phyloP scores from a whole-genome alignment of 352 stramenopile genomes.

The Pythium vanterpoolii region DNA sequence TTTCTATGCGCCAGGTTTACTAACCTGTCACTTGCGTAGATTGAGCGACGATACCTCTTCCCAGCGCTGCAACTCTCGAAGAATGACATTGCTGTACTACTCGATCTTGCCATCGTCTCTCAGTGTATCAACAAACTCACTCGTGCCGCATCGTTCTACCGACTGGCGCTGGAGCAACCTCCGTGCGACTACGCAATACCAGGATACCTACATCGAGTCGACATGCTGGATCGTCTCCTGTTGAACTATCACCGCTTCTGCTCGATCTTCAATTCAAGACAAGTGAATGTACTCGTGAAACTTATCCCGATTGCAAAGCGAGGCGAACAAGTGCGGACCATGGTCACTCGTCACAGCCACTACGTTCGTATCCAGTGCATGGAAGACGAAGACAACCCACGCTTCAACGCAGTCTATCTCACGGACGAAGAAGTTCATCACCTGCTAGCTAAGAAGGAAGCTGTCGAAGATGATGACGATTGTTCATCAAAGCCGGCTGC shows the following conservation, averaged over 20 bases:
- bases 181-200: conserved; percentile 48
- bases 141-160: conserved; percentile 54
- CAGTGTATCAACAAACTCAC: conserved; percentile 40
- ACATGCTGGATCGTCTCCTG: conserved; percentile 57
- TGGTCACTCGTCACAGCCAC: conserved; percentile 59
- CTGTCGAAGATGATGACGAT: conserved; percentile 8
- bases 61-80: conserved; percentile 50
- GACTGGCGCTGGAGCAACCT: conserved; percentile 33
- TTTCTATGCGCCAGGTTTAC: too few species aligned
- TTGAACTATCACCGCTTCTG: conserved; percentile 73
- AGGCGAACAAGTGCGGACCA: conserved; percentile 44
- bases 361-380: conserved; percentile 38
- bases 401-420: conserved; percentile 57
- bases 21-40: conserved; percentile 24
- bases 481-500: background rate
- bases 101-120: conserved; percentile 59
- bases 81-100: conserved; percentile 41
- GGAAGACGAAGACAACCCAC: conserved; percentile 27
- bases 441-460: conserved; percentile 22
- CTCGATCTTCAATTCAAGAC: conserved; percentile 56
- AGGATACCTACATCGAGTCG: conserved; percentile 54
- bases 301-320: conserved; percentile 43
- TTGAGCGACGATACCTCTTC: conserved; percentile 42
- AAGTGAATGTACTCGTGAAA: conserved; percentile 51
- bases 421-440: conserved; percentile 45